A percentile compares a stretch with the other conserved stretches of the same genome.
Evolutionary conservation across 2,329 filamentous ascomycete genomes (phyloP).

Genomic region (Claviceps arundinis): DNA sequence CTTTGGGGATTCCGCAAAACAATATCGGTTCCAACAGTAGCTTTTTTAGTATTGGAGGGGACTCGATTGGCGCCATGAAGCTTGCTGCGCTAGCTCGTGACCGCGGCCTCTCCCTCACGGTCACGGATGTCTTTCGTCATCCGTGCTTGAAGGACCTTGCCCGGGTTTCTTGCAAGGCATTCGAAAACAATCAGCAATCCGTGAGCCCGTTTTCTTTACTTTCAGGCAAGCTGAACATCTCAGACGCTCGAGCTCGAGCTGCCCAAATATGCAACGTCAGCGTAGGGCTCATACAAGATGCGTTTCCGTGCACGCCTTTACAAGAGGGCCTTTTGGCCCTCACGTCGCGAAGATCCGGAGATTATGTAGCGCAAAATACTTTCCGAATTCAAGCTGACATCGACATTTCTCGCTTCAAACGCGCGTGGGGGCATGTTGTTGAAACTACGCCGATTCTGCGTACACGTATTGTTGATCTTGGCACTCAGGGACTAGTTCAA

Average conservation of each 20-base stretch:
- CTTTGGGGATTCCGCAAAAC: slow-evolving; percentile 3
- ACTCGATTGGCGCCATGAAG: slow-evolving; percentile 14
- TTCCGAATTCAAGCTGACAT: background rate
- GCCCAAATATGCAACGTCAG: background rate
- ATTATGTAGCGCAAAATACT: slow-evolving; percentile 1
- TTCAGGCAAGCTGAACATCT: background rate
- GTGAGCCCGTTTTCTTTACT: slow-evolving; percentile 1
- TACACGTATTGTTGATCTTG: slow-evolving; percentile 3
- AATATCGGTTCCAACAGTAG: slow-evolving; percentile 5
- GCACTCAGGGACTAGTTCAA: background rate
- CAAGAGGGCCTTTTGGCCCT: slow-evolving; percentile 4
- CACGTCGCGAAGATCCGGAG: background rate
- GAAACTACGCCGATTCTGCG: slow-evolving; percentile 3
- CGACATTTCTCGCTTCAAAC: background rate
- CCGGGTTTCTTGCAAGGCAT: background rate
- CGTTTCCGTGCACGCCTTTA: slow-evolving; percentile 3
- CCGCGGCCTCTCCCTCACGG: slow-evolving; percentile 22
- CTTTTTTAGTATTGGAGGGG: slow-evolving; percentile 7
- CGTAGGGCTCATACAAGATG: background rate
- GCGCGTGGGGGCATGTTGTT: slow-evolving; percentile 3
- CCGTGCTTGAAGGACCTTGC: slow-evolving; percentile 4
- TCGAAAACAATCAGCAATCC: background rate
- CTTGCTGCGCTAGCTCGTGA: slow-evolving; percentile 25
- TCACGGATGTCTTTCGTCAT: slow-evolving; percentile 23
- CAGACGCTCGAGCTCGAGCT: background rate